A percentile compares a stretch with the other conserved stretches of the same genome.
Conservation (phyloP, 768 basidiomycete species). For the Suillus bovinus region DNA sequence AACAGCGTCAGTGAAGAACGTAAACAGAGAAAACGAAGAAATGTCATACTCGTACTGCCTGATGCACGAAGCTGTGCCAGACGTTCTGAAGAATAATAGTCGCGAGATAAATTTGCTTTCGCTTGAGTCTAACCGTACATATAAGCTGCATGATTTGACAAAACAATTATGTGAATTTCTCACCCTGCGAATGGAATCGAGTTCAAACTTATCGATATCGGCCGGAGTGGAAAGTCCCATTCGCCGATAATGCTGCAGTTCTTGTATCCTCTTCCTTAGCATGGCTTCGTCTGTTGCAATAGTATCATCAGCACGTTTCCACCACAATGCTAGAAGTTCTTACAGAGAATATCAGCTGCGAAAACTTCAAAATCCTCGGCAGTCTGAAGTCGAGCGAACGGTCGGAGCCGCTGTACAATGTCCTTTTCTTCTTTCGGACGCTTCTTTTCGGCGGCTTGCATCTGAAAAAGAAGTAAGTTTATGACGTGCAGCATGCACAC, state of each 20-base stretch:
- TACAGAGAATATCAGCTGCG: slow-evolving; percentile 87
- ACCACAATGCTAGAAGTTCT: slow-evolving; percentile 25
- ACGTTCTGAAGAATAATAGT: slow-evolving; percentile 58
- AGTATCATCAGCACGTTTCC: slow-evolving; percentile 1
- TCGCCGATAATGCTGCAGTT: slow-evolving; percentile 87
- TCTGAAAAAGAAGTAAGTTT: slow-evolving; percentile 45
- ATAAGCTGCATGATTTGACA: background rate
- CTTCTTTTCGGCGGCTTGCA: slow-evolving; percentile 91
- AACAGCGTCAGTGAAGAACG: slow-evolving; percentile 16
- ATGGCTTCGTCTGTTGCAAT: slow-evolving; percentile 72
- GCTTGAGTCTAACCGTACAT: slow-evolving; percentile 50
- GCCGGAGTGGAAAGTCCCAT: slow-evolving; percentile 80
- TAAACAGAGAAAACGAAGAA: slow-evolving; percentile 27
- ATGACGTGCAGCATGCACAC: background rate
- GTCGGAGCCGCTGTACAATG: slow-evolving; percentile 83
- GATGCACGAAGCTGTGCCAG: slow-evolving; percentile 46
- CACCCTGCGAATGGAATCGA: slow-evolving; percentile 73
- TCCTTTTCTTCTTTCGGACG: slow-evolving; percentile 89
- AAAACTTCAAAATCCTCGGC: slow-evolving; percentile 90
- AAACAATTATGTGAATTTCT: slow-evolving; percentile 20
- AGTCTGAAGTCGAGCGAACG: slow-evolving; percentile 89
- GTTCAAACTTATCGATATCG: slow-evolving; percentile 89
- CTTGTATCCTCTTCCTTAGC: slow-evolving; percentile 84
- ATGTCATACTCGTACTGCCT: slow-evolving; percentile 48
- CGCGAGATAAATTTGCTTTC: slow-evolving; percentile 57